Evolutionary conservation across 2,329 filamentous ascomycete species (phyloP).

Genomic region (Pestalotiopsis sp.): DNA sequence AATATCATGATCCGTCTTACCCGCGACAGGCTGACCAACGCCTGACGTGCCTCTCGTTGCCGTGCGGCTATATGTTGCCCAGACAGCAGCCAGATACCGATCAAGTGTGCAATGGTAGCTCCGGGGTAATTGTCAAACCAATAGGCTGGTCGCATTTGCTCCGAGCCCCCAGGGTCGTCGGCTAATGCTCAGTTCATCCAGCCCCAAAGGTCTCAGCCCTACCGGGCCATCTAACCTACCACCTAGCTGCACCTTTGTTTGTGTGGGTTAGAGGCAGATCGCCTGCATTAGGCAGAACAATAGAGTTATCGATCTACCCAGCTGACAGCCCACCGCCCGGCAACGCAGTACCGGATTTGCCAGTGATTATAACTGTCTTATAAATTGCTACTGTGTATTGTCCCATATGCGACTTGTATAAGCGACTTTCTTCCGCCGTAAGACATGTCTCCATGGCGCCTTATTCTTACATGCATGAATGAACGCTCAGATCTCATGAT

Average conservation of each 20-base stretch:
- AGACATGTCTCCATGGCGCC: background rate
- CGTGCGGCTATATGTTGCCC: background rate
- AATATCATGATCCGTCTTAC: conserved; percentile 1
- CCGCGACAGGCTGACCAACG: background rate
- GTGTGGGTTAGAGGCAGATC: background rate
- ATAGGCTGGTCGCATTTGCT: background rate
- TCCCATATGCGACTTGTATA: background rate
- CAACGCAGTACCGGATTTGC: background rate
- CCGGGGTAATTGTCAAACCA: background rate
- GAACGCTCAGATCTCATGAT: background rate
- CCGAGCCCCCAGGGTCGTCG: background rate
- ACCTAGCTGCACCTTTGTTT: background rate
- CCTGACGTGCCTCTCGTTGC: background rate
- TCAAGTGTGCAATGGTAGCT: background rate
- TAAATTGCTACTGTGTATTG: background rate
- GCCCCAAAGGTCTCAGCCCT: conserved; percentile 9
- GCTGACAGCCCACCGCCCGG: background rate
- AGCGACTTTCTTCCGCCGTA: background rate
- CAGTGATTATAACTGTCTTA: background rate
- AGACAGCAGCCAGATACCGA: background rate
- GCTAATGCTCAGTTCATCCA: background rate
- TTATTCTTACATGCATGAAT: background rate
- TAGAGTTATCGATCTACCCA: background rate
- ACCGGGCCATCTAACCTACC: background rate
- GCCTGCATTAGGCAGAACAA: background rate